These are phyloP conservation scores for Xylaria flabelliformis DNA, from an alignment of 495 filamentous ascomycete genomes.

Conservation along the genomic window DNA sequence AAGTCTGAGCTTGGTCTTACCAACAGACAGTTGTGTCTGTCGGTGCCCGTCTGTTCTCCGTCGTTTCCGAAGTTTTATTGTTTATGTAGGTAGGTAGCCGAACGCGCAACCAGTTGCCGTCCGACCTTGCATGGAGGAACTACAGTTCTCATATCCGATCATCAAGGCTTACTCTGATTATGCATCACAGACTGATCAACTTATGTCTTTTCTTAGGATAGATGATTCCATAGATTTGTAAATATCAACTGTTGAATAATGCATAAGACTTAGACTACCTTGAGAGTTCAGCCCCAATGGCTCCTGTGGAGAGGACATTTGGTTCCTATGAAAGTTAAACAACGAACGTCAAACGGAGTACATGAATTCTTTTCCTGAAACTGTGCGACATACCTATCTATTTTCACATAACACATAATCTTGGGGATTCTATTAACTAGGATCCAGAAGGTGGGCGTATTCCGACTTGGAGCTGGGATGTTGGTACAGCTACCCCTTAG, in stretches of 20 bases:
- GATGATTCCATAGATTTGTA: neutral
- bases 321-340: neutral
- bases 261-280: neutral
- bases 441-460: neutral
- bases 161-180: neutral
- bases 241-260: neutral
- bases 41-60: neutral
- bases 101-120: slow-evolving; percentile 7
- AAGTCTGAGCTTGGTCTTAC: neutral
- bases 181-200: neutral
- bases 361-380: neutral
- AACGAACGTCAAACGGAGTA: neutral
- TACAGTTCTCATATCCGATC: neutral
- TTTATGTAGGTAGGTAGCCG: neutral
- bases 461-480: neutral
- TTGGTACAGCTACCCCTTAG: neutral
- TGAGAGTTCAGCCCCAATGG: neutral
- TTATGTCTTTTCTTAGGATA: neutral
- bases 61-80: neutral
- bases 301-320: neutral
- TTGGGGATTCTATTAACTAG: neutral
- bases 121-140: neutral
- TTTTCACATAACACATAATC: neutral
- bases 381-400: neutral
- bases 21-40: neutral